A percentile compares a stretch with the other conserved stretches of the same genome.
Conservation (phyloP, 169 alveolate genomes). For the Theileria parva region DNA sequence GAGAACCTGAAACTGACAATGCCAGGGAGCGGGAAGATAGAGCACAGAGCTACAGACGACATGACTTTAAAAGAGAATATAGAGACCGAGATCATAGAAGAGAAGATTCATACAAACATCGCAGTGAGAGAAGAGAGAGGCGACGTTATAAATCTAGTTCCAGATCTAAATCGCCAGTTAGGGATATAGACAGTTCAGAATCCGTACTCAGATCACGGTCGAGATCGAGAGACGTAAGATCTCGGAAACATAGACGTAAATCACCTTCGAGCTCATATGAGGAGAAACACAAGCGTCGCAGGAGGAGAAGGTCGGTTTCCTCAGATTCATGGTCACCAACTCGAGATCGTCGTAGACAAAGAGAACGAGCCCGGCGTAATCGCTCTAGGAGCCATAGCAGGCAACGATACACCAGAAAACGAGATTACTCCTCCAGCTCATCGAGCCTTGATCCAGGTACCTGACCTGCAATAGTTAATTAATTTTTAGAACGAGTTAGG, state of each 20-base stretch:
- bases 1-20: not conserved
- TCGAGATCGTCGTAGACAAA: not conserved
- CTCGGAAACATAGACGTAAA: not conserved
- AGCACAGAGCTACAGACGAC: not conserved
- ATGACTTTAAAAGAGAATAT: not conserved
- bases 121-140: conserved; percentile 12
- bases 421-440: conserved; percentile 13
- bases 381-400: not conserved
- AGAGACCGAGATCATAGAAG: not conserved
- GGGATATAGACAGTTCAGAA: not conserved
- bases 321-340: not conserved
- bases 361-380: not conserved
- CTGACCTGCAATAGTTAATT: not conserved
- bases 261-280: conserved; percentile 16
- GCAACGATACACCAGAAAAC: not conserved
- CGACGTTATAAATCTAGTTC: conserved; percentile 7
- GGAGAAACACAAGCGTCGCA: conserved; percentile 17
- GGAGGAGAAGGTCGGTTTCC: conserved; percentile 4
- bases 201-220: not conserved
- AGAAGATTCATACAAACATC: not conserved
- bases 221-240: not conserved
- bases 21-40: not conserved
- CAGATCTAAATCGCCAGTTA: not conserved
- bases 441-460: conserved; percentile 20
- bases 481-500: not conserved